Evolutionary conservation across 2,329 filamentous ascomycete genomes (phyloP).

Genomic region (Exophiala viscosa): DNA sequence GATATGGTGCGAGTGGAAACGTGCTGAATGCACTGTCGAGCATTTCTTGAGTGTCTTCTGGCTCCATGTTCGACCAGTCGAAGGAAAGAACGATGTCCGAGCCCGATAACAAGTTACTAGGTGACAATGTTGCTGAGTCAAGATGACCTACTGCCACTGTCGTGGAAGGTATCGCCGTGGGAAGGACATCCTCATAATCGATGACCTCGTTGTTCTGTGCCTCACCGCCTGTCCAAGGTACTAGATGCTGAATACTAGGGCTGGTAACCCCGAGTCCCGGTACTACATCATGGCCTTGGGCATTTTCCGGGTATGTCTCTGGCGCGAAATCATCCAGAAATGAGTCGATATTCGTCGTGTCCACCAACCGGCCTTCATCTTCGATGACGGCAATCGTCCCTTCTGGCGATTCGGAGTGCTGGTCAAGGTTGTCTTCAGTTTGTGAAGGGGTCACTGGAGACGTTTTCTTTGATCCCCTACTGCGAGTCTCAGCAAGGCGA

Average conservation of each 20-base stretch:
- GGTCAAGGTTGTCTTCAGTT: background rate
- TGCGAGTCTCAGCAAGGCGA: background rate
- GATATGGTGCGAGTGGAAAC: background rate
- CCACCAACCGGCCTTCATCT: background rate
- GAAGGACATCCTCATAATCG: background rate
- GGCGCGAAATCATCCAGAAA: background rate
- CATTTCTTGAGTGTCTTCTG: background rate
- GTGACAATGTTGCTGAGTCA: background rate
- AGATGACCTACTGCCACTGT: background rate
- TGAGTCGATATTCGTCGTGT: background rate
- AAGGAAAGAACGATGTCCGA: background rate
- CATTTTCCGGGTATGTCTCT: background rate
- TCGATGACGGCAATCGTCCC: background rate
- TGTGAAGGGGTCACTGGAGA: background rate
- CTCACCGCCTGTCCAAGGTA: background rate
- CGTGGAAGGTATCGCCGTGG: background rate
- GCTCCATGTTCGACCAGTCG: background rate
- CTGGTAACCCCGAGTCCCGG: background rate
- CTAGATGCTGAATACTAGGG: background rate
- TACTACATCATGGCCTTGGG: background rate
- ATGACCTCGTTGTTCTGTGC: background rate
- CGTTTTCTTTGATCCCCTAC: background rate
- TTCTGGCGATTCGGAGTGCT: background rate
- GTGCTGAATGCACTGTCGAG: background rate
- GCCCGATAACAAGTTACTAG: background rate